Percentiles rank a stretch among this genome's conserved stretches.
Conservation (phyloP, 768 basidiomycete genomes). For the Holtermannia corniformis region DNA sequence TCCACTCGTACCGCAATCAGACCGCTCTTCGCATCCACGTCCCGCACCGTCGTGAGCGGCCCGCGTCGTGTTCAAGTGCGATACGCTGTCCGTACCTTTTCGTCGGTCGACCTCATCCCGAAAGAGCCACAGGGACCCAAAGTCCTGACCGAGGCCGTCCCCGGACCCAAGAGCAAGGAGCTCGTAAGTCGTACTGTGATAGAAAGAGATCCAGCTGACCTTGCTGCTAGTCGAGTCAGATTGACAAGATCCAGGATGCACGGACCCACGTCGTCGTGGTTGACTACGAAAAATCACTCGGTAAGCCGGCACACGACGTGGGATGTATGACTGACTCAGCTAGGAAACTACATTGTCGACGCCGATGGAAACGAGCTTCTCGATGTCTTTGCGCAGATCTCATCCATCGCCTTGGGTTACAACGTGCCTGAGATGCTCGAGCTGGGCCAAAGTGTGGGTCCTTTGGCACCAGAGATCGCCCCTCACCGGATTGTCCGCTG, state of each 20-base stretch:
- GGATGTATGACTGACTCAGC: neutral
- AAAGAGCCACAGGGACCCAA: conserved; percentile 9
- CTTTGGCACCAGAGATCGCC: too few species aligned
- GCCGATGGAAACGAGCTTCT: conserved; percentile 44
- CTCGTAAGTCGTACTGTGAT: conserved; percentile 8
- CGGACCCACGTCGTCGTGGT: conserved; percentile 32
- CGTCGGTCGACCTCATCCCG: conserved; percentile 9
- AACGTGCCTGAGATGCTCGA: conserved; percentile 37
- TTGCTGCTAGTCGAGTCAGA: conserved; percentile 11
- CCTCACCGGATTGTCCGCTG: neutral
- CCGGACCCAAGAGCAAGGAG: conserved; percentile 12
- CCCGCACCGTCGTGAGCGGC: neutral
- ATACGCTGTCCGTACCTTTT: conserved; percentile 1
- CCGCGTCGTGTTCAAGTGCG: neutral
- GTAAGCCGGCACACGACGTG: conserved; percentile 2
- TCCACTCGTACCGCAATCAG: neutral
- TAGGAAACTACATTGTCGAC: conserved; percentile 44
- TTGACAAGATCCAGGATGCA: conserved; percentile 32
- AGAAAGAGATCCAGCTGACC: neutral
- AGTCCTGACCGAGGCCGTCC: conserved; percentile 11
- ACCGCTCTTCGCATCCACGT: neutral
- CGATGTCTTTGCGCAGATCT: conserved; percentile 44
- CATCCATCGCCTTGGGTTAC: conserved; percentile 43
- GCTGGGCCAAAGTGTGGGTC: conserved; percentile 30
- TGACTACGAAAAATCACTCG: conserved; percentile 33